Percentiles rank a stretch among this genome's conserved stretches.
These are phyloP conservation scores for Celoporthe dispersa DNA, from an alignment of 2,329 filamentous ascomycete genomes.

Conservation along the genomic window DNA sequence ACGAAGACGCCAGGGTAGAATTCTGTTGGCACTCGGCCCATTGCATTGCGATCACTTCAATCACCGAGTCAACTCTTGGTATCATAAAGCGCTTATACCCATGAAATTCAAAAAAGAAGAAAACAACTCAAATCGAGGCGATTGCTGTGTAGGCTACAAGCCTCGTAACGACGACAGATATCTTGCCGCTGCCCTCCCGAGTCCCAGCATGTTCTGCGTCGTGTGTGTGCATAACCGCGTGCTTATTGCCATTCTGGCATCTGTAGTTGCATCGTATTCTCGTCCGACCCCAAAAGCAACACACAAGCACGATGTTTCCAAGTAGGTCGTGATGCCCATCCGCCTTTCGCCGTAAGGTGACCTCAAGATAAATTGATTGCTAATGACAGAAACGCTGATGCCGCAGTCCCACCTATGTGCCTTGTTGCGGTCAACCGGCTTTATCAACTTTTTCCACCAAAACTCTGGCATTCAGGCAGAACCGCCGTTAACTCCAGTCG, in stretches of 20 bases:
- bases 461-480: slow-evolving; percentile 11
- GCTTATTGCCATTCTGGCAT: slow-evolving; percentile 6
- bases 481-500: slow-evolving; percentile 39
- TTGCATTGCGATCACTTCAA: not conserved
- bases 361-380: not conserved
- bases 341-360: slow-evolving; percentile 3
- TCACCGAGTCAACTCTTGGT: not conserved
- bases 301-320: not conserved
- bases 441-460: too few relatives aligned
- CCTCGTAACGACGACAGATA: not conserved
- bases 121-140: not conserved
- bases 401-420: not conserved
- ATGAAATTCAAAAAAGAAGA: slow-evolving; percentile 25
- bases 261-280: slow-evolving; percentile 1
- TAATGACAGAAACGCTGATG: not conserved
- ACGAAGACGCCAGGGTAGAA: not conserved
- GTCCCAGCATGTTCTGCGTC: not conserved
- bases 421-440: not conserved
- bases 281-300: not conserved
- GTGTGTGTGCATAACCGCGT: not conserved
- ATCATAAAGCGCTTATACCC: not conserved
- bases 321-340: not conserved
- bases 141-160: not conserved
- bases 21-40: not conserved
- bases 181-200: not conserved